phyloP scores from a whole-genome alignment of 495 filamentous ascomycete species.

The Xylaria curta region DNA sequence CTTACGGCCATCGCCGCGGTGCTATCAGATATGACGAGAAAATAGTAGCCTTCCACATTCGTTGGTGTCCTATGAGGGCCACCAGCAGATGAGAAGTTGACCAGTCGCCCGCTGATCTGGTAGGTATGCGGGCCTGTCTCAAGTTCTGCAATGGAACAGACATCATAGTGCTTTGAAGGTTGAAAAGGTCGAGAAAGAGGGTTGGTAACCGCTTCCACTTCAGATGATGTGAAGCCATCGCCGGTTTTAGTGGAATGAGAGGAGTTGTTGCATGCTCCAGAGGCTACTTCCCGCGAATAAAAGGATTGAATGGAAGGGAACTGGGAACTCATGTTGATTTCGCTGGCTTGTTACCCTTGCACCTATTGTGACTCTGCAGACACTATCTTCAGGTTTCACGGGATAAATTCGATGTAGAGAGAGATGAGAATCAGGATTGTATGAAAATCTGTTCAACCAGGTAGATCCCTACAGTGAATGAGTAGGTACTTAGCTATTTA shows the following conservation, averaged over 20 bases:
- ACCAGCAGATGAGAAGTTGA: conserved; percentile 59
- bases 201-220: conserved; percentile 48
- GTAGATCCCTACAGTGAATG: no score
- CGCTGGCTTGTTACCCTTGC: neutral
- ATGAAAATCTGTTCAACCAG: neutral
- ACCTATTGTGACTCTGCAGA: neutral
- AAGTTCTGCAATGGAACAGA: conserved; percentile 56
- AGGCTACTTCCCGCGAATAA: conserved; percentile 45
- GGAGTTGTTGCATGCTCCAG: conserved; percentile 23
- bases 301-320: conserved; percentile 62
- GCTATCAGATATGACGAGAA: conserved; percentile 64
- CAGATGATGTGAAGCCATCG: conserved; percentile 59
- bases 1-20: conserved; percentile 62
- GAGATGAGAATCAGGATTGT: neutral
- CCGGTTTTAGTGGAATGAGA: conserved; percentile 29
- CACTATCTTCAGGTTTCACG: neutral
- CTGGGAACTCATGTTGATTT: conserved; percentile 43
- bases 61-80: conserved; percentile 38
- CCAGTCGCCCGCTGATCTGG: conserved; percentile 63
- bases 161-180: conserved; percentile 60
- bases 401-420: neutral
- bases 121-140: conserved; percentile 58
- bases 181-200: conserved; percentile 57
- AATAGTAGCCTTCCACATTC: conserved; percentile 54
- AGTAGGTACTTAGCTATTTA: no score